Percentiles rank a stretch among this genome's conserved stretches.
Conservation (phyloP, 345 rosid species). For the Tarenaya hassleriana region DNA sequence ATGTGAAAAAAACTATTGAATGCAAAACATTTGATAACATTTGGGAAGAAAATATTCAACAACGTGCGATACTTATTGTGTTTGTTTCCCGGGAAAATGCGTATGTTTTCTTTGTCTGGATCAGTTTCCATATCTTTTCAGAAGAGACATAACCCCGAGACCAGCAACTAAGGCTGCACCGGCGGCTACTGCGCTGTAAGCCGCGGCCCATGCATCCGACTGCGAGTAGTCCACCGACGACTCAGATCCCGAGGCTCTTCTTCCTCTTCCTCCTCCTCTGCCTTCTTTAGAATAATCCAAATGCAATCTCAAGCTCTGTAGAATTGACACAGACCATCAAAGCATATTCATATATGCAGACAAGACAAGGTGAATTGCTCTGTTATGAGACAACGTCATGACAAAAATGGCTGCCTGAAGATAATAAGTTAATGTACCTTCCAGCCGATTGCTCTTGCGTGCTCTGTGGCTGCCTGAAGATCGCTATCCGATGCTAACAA, state of each 20-base stretch:
- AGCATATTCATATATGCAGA: too few relatives aligned
- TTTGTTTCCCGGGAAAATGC: too few relatives aligned
- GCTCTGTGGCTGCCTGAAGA: constrained; percentile 62
- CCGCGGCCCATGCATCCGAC: constrained; percentile 63
- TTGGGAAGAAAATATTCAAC: too few relatives aligned
- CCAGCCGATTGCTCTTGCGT: constrained; percentile 62
- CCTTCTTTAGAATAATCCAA: constrained; percentile 43
- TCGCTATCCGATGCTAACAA: constrained; percentile 60
- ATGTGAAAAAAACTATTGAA: too few relatives aligned
- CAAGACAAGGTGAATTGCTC: too few relatives aligned
- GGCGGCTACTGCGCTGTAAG: constrained; percentile 61
- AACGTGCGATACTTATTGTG: too few relatives aligned
- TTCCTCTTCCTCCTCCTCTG: neutral
- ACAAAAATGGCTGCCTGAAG: neutral
- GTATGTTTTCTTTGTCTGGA: too few relatives aligned
- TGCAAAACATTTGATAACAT: too few relatives aligned
- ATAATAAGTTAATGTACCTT: constrained; percentile 59
- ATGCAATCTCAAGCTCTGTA: constrained; percentile 73
- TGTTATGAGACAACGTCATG: too few relatives aligned
- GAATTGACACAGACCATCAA: too few relatives aligned
- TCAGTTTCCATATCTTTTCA: constrained; percentile 44
- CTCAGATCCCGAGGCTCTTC: constrained; percentile 34
- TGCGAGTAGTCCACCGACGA: constrained; percentile 38
- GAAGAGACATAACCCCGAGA: constrained; percentile 52
- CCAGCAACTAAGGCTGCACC: constrained; percentile 74